Percentiles rank a stretch among this genome's conserved stretches.
Evolutionary conservation across 2,329 filamentous ascomycete genomes (phyloP).

Genomic region (Claviceps maximensis): DNA sequence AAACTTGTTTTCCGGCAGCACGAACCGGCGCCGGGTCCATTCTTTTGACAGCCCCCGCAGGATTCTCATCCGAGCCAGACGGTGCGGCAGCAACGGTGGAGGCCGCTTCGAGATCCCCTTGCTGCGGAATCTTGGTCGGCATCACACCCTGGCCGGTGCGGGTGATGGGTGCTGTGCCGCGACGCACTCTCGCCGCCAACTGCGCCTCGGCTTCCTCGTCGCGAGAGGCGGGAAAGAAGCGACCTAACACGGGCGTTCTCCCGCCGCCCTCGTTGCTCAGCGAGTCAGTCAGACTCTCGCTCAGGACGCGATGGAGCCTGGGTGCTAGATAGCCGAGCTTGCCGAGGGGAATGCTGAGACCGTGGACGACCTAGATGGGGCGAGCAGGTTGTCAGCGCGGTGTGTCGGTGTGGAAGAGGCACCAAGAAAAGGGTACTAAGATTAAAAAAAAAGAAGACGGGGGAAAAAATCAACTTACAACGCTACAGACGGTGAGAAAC

Average conservation of each 20-base stretch:
- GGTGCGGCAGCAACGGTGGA: neutral
- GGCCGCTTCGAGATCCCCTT: neutral
- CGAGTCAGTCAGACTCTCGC: constrained; percentile 10
- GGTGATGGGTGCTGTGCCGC: constrained; percentile 1
- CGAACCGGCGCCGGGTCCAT: neutral
- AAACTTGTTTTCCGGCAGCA: neutral
- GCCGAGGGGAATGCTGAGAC: constrained; percentile 66
- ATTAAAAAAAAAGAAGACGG: neutral
- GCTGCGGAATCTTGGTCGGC: constrained; percentile 2
- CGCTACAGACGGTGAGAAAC: constrained; percentile 74
- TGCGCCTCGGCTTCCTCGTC: constrained; percentile 1
- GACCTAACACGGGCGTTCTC: neutral
- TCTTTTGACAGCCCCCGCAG: neutral
- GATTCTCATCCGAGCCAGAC: neutral
- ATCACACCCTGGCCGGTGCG: constrained; percentile 1
- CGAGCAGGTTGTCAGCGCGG: neutral
- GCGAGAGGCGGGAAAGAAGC: neutral
- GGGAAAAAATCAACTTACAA: constrained; percentile 40
- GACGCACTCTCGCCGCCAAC: constrained; percentile 2
- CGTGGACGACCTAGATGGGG: constrained; percentile 50
- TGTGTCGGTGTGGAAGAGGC: neutral
- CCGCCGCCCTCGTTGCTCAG: neutral
- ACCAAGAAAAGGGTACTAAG: too few species aligned
- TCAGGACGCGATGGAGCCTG: constrained; percentile 33
- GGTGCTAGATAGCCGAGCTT: constrained; percentile 53